phyloP scores from a whole-genome alignment of 768 basidiomycete species.

The Hemileccinum impolitum region DNA sequence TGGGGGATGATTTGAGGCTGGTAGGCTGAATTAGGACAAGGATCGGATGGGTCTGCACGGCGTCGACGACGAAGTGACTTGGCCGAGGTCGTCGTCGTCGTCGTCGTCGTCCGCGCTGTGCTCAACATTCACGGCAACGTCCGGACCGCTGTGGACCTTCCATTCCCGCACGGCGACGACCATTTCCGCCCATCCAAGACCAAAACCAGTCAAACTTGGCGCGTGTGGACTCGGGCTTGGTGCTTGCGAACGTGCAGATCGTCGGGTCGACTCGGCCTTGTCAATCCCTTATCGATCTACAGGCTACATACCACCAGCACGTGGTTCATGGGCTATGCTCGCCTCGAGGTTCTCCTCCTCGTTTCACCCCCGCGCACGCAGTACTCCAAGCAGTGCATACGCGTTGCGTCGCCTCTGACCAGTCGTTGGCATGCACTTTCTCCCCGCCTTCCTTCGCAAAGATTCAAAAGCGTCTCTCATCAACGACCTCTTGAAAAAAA shows the following conservation, averaged over 20 bases:
- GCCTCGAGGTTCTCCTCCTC: conserved; percentile 17
- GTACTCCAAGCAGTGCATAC: conserved; percentile 9
- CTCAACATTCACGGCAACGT: conserved; percentile 9
- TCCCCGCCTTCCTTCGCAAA: conserved; percentile 27
- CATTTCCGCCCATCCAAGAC: conserved; percentile 6
- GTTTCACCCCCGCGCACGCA: conserved; percentile 3
- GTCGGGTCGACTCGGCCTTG: conserved; percentile 15
- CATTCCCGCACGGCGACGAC: conserved; percentile 8
- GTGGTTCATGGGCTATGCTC: no score
- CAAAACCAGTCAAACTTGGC: conserved; percentile 7
- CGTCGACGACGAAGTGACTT: background rate
- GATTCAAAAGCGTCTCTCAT: conserved; percentile 22
- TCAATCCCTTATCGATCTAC: no score
- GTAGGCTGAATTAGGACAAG: conserved; percentile 28
- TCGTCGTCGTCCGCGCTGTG: background rate
- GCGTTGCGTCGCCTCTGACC: background rate
- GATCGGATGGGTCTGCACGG: background rate
- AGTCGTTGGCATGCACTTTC: conserved; percentile 21
- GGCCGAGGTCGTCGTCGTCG: background rate
- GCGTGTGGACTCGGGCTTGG: background rate
- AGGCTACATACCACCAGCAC: no score
- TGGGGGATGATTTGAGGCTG: conserved; percentile 23
- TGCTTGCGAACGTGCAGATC: conserved; percentile 13
- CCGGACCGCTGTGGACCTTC: conserved; percentile 21
- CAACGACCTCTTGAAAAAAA: conserved; percentile 23